These are phyloP conservation scores for Hypericum perforatum DNA, from an alignment of 345 rosid genomes.

Conservation along the genomic window DNA sequence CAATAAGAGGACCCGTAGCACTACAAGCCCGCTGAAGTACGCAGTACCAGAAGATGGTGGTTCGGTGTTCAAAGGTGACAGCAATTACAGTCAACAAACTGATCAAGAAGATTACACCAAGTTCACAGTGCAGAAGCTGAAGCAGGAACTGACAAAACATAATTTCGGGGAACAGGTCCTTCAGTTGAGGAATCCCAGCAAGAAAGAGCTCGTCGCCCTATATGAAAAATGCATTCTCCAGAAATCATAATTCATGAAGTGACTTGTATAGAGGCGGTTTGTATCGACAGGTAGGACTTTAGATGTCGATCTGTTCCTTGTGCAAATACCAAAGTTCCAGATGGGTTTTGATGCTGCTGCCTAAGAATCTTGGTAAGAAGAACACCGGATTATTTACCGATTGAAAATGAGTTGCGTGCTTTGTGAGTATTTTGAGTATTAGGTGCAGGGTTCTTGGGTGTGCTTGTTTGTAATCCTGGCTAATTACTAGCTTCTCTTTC, in stretches of 20 bases:
- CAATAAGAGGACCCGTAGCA: constrained; percentile 55
- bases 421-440: no score
- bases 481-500: no score
- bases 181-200: constrained; percentile 57
- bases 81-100: constrained; percentile 44
- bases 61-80: constrained; percentile 47
- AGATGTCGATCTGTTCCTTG: constrained; percentile 10
- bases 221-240: constrained; percentile 68
- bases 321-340: not conserved
- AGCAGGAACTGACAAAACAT: constrained; percentile 80
- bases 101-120: constrained; percentile 64
- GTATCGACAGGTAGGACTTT: constrained; percentile 22
- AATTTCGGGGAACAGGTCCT: constrained; percentile 76
- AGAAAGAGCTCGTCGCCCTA: constrained; percentile 73
- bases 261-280: constrained; percentile 2
- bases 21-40: constrained; percentile 40
- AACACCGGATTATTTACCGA: no score
- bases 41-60: constrained; percentile 59
- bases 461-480: no score
- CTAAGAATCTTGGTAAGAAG: no score
- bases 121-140: constrained; percentile 65
- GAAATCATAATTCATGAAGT: constrained; percentile 23
- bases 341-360: no score
- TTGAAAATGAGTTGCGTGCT: no score
- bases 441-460: no score